phyloP scores from a whole-genome alignment of 2,329 filamentous ascomycete species.

The Exophiala mesophila region DNA sequence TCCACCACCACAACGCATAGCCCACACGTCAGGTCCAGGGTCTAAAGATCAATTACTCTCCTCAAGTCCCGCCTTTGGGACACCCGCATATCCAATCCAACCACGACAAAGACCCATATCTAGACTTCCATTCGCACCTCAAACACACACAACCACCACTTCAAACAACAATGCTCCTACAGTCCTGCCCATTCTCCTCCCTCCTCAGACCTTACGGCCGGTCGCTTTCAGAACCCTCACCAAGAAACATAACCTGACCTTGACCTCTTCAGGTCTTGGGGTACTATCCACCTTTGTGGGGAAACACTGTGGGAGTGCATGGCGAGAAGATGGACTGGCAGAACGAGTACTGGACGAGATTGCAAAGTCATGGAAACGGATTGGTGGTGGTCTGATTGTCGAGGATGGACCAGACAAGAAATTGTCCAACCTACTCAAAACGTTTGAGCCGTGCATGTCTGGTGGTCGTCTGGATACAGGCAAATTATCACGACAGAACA shows the following conservation, averaged over 20 bases:
- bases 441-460: conserved; percentile 79
- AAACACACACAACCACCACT: conserved; percentile 31
- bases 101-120: conserved; percentile 39
- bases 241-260: conserved; percentile 91
- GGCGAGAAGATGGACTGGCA: conserved; percentile 90
- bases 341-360: conserved; percentile 90
- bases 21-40: conserved; percentile 26
- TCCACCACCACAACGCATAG: too few relatives aligned
- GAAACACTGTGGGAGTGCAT: conserved; percentile 88
- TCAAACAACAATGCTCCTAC: conserved; percentile 52
- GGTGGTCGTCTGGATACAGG: conserved; percentile 58
- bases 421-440: conserved; percentile 76
- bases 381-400: conserved; percentile 84
- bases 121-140: conserved; percentile 20
- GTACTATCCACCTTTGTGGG: conserved; percentile 85
- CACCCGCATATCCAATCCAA: conserved; percentile 70
- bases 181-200: conserved; percentile 83
- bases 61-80: conserved; percentile 85
- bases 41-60: conserved; percentile 65
- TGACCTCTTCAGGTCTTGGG: conserved; percentile 81
- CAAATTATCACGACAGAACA: conserved; percentile 45
- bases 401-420: conserved; percentile 68
- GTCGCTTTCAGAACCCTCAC: conserved; percentile 94
- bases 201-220: conserved; percentile 78
- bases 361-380: conserved; percentile 84